Base-by-base conservation (phyloP, 352 stramenopile species). In the Phytopythium boreale region DNA sequence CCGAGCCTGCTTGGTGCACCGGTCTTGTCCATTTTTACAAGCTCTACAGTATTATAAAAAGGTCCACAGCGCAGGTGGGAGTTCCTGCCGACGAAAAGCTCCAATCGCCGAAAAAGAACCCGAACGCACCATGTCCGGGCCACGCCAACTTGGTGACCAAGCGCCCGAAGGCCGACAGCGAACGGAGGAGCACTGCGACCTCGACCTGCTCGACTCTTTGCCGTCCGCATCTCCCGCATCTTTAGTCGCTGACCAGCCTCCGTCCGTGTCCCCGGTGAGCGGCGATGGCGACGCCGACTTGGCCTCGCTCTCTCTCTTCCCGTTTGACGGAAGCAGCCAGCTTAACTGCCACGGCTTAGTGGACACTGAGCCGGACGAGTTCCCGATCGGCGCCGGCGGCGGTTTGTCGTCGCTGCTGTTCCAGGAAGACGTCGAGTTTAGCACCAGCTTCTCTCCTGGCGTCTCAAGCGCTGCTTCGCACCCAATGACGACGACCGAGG, bases 351-450 rank as follows among this genome's bases (percentile, higher is more conserved):
- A 14, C 34, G 10, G 34, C 34, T 39, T 39, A 7, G 34, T 14
- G 34, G 7, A 39, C 34, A 7, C 11, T 14, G 34, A 39, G 34
- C 10, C 34, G 34, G 34, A 39, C 34, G 34, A 10, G 34, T 39
- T 39, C 10, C 34, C 34, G 10, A 14, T 39, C 34, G 34, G 34
- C 44, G 3, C 4, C 1, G 44, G 17, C 10, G 19, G 26, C 24
- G 47, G 47, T 26, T 14, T 55, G 24, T 31, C 26, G 49, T 56
- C 49, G 49, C 26, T 39, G 27, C 49, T 56, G 49, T 39, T 56
- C 49, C 26, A 36, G 49, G 49, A 37, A 4, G 49, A 56, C 27
- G 15, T 39, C 12, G 49, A 56, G 3, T 39, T 56, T 6, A 24
- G 24, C 26, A 10, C 4, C 5, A n/a, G 49, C 22, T 34, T 34